A percentile compares a stretch with the other conserved stretches of the same genome.
phyloP scores from a whole-genome alignment of 306 rosid species.

The Geum urbanum region DNA sequence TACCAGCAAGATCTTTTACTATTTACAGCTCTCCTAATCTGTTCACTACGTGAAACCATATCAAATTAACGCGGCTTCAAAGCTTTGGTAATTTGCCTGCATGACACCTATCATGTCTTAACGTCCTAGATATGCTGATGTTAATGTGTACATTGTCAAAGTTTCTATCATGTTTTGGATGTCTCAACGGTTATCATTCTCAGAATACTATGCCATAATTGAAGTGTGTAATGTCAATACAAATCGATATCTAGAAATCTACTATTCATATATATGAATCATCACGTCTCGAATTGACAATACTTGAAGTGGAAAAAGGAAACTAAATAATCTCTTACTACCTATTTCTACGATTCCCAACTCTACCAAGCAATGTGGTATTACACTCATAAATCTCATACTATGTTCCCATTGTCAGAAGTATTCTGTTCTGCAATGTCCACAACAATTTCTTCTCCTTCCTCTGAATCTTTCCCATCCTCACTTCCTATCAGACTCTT shows the following conservation, averaged over 20 bases:
- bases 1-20: conserved; percentile 17
- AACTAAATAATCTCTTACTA: neutral
- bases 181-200: neutral
- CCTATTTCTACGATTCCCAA: neutral
- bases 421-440: conserved; percentile 1
- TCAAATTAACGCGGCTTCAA: neutral
- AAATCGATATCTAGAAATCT: neutral
- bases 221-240: neutral
- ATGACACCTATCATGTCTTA: neutral
- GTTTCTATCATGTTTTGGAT: neutral
- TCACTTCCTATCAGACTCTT: conserved; percentile 16
- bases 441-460: conserved; percentile 17
- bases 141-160: neutral
- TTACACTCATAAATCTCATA: conserved; percentile 3
- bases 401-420: conserved; percentile 13
- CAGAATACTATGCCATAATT: neutral
- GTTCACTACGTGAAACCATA: neutral
- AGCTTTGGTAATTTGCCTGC: neutral
- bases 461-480: conserved; percentile 1
- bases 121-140: neutral
- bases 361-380: neutral
- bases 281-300: neutral
- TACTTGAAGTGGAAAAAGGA: neutral
- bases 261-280: neutral
- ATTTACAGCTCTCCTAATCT: conserved; percentile 1